Base-by-base conservation (phyloP, 257 asterid genomes). In the Parsonsia alboflavescens region DNA sequence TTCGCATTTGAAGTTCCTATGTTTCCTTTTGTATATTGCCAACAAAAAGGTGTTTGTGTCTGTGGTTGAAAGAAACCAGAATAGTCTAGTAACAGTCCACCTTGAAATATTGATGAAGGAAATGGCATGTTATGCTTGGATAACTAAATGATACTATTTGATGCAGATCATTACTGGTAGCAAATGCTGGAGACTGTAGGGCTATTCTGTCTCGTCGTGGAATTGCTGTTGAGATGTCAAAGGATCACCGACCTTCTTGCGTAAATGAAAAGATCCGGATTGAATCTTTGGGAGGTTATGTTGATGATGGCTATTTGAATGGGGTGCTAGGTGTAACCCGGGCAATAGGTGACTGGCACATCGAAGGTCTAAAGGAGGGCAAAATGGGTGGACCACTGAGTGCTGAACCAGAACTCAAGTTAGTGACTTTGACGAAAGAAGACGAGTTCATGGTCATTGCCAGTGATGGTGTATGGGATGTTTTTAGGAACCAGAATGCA, bases 131-230 rank as follows among this genome's bases (percentile, higher is more conserved):
- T 11, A 64, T 21, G 28, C 26, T 17, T 64, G 26, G 46, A 39
- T 21, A 64, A 36, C 39, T 36, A 65, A 63, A 39, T 65, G 39
- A 13, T 9, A 3, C 19, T 65, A 9, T 50, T 64, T 45, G 13
- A 68, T 73, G 57, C 88, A 93, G 98, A 76, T 91, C 98, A 78
- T 78, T 93, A 77, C 96, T 93, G 12, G 97, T 93, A 30, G 98
- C 97, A 59, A 93, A 93, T 79, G 98, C 93, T 36, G 98, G 98
- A 78, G 98, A 93, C 52, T 93, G 96, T 73, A 80, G 98, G 72
- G 98, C 98, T 3, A 96, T 93, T 45, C 76, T 93, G 66, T 93
- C 98, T 49, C 89, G 96, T 67, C 68, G 80, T 10, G 98, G 97
- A 69, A 73, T 84, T 42, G 96, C 95, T 13, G 78, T 93, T 26